Percentiles rank a stretch among this genome's conserved stretches.
Evolutionary conservation across 768 basidiomycete species (phyloP).

Genomic region (Tephrocybe sp.): DNA sequence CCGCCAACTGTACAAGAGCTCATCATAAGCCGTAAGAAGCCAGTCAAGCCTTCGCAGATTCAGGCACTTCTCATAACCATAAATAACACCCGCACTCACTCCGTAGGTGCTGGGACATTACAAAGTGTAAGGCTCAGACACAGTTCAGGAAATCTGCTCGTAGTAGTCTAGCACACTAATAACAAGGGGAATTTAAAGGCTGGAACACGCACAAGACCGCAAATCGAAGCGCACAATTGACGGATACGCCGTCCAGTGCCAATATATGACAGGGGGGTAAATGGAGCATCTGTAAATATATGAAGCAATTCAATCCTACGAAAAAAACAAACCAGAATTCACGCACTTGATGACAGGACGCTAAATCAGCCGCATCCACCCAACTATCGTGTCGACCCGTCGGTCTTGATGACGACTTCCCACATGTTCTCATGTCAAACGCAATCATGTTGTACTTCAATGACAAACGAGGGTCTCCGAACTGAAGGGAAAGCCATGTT

Average conservation of each 20-base stretch:
- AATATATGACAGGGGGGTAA: slow-evolving; percentile 72
- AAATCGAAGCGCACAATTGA: slow-evolving; percentile 62
- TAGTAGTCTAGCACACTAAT: background rate
- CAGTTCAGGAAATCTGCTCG: slow-evolving; percentile 73
- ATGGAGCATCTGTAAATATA: slow-evolving; percentile 46
- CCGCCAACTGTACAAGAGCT: slow-evolving; percentile 62
- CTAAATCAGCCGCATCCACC: slow-evolving; percentile 80
- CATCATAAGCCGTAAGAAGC: slow-evolving; percentile 62
- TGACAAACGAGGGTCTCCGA: slow-evolving; percentile 64
- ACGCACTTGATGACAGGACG: slow-evolving; percentile 61
- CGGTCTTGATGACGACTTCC: slow-evolving; percentile 54
- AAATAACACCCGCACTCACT: slow-evolving; percentile 55
- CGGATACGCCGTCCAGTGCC: slow-evolving; percentile 61
- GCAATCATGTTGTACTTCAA: slow-evolving; percentile 68
- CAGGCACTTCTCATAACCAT: too few relatives aligned
- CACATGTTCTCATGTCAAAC: slow-evolving; percentile 69
- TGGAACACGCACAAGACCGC: slow-evolving; percentile 57
- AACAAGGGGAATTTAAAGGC: background rate
- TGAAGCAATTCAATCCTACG: background rate
- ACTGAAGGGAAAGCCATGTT: slow-evolving; percentile 65
- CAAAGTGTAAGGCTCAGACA: slow-evolving; percentile 67
- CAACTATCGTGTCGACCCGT: slow-evolving; percentile 67
- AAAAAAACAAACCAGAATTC: background rate
- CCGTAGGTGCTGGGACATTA: slow-evolving; percentile 65
- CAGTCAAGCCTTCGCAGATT: slow-evolving; percentile 47